Base-by-base conservation (phyloP, 2,329 filamentous ascomycete genomes). In the Epichloe amarillans region DNA sequence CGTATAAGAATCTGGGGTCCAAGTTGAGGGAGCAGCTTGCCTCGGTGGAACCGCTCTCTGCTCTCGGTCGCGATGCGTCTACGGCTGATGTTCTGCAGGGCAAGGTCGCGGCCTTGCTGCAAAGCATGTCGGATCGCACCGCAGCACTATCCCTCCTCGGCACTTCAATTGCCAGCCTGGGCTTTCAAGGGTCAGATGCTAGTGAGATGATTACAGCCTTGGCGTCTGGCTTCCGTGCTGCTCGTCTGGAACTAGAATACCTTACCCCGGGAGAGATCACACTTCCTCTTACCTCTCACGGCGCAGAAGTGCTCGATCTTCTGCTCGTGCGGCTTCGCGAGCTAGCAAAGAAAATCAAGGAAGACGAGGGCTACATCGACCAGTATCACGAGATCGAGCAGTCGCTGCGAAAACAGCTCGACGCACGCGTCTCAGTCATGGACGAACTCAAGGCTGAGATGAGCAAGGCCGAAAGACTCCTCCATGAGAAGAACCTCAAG, bases 231-330 rank as follows among this genome's bases (percentile, higher is more conserved):
- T 76, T 83, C 64, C 75, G 79, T 19, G 62, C 73, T 2, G 79
- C 79, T 1, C 72, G 80, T 1, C 65, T 82, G 0, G 79, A 83
- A 56, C 72, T 83, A 2, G 80, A 83, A 61, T 82, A 82, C 57
- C 69, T 82, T 19, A 76, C 72, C 0, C 79, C 79, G 0, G 79
- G 79, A 5, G 79, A 83, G 59, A 66, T 75, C n/a, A 58, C 70
- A 0, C 68, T 80, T 0, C 75, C 77, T 0, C 64, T 80, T 0
- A 71, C 70, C 0, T 72, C 72, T 0, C 72, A 73, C 47, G 78
- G 78, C 2, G 73, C 74, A 1, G 71, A 76, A 48, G 70, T 83
- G 0, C 69, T 83, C 0, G 75, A 79, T 51, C 68, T 80, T 12
- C 60, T 82, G 5, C 69, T 82, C 0, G 59, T 60, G 0, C 67